Base-by-base conservation (phyloP, 306 rosid species). In the Ziziphus jujuba region DNA sequence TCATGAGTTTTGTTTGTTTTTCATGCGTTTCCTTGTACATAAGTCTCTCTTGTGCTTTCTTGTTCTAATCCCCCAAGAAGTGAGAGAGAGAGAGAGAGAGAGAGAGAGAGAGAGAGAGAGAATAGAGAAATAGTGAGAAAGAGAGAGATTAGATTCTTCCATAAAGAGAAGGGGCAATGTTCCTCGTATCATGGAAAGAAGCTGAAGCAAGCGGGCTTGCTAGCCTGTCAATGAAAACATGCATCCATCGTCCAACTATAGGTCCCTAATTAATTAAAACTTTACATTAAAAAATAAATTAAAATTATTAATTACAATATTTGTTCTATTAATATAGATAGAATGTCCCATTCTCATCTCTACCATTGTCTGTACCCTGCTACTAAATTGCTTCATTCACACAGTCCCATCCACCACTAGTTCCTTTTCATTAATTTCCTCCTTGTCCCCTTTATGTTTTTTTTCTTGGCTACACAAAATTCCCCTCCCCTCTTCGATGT, bases 91-190 rank as follows among this genome's bases (percentile, higher is more conserved):
- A 55, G 15, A 70, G 7, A 63, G 65, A 47, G 48, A 59, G 48
- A 48, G 62, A 77, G 75, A 71, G 76, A 73, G 75, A 75, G 82
- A 86, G n/a, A 61, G 33, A 28, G 33, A 28, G 33, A 28, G 33
- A 28, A 28, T 28, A 28, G 40, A 63, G 33, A 55, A 19, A 70
- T 10, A 63, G 65, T 52, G 48, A 59, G 48, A 48, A 58, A 77
- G 75, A 71, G 76, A 73, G 75, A 75, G 82, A 86, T 80, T 89
- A 80, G 96, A 86, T 89, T 84, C 92, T 81, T 24, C 35, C 61
- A 70, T 52, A 86, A 86, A 77, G 73, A 63, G 80, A 71, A 63
- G 72, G 72, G 72, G 68, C 24, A 59, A 67, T 74, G 85, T 70
- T 82, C 87, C 92, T 82, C 79, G 87, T 82, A 84, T 80, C 84